Evolutionary conservation across 805 yeast genomes (phyloP), one percentile per base, ranked within the genome.

Genomic region (Cephaloascus fragrans): DNA sequence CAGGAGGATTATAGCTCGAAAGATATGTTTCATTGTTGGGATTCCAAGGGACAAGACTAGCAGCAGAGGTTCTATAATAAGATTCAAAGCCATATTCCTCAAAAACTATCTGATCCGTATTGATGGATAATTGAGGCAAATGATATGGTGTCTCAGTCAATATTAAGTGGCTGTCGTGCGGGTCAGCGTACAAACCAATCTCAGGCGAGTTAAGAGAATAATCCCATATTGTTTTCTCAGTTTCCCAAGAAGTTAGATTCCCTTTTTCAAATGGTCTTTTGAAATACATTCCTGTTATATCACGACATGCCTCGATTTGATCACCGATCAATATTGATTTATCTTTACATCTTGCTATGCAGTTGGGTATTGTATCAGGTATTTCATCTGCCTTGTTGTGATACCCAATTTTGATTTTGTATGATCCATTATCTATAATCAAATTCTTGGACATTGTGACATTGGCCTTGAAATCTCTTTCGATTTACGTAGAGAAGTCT

Each of bases 191-290:
- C 32, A 40, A 65, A 59, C 32, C 64, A 62, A 46, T 67, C 60
- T 2, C 67, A 26, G 47, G 36, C 26, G 48, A 69, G 35, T 66
- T 71, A 53, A 87, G 68, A 4, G 81, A 71, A 46, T 82, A 77
- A 56, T 93, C 97, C 98, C 97, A 93, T 2, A 93, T 72, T 18
- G 82, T 80, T 50, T 82, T 83, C 53, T 93, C 88, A 2, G 84
- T 62, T 45, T 86, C 95, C 98, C 97, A 93, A 31, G 90, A 85
- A 0, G 80, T 77, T 38, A 93, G 62, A 47, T 89, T 94, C 3
- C 97, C 97, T 47, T 81, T 79, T 45, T 88, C 96, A 41, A 77
- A 77, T 0, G 99, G 97, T 40, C 97, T 66, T 43, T 82, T 73
- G 57, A 82, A 75, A 17, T 71, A 70, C 4, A 89, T 69, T 1